Evolutionary conservation across 139 green algal genomes (phyloP).

Genomic region (Chlamydomonas incerta): DNA sequence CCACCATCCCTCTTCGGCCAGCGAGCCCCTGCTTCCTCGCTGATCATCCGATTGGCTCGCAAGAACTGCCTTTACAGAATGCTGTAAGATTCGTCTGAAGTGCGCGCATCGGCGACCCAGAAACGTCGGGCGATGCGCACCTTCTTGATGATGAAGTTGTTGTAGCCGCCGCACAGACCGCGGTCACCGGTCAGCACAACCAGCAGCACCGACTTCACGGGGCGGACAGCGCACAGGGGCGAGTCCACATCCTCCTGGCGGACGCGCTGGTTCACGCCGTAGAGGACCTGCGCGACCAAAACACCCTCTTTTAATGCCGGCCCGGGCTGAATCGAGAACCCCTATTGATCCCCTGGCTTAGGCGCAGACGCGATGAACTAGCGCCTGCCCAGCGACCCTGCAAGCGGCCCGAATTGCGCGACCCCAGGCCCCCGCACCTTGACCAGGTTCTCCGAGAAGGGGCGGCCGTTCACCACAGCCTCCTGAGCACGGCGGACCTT

Average conservation of each 20-base stretch:
- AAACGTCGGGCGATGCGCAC: slow-evolving; percentile 29
- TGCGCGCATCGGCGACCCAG: too few species aligned
- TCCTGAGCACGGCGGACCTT: slow-evolving; percentile 97
- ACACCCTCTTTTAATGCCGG: background rate
- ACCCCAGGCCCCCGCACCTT: slow-evolving; percentile 81
- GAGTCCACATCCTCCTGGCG: slow-evolving; percentile 97
- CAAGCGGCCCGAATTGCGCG: background rate
- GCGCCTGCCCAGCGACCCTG: background rate
- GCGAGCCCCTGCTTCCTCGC: too few species aligned
- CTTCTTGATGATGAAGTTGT: slow-evolving; percentile 97
- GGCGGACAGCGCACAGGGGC: slow-evolving; percentile 90
- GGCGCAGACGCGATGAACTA: background rate
- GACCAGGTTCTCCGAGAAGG: slow-evolving; percentile 99
- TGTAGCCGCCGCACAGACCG: slow-evolving; percentile 99
- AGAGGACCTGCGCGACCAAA: slow-evolving; percentile 86
- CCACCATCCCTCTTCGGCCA: too few species aligned
- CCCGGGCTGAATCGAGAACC: background rate
- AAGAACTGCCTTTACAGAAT: too few species aligned
- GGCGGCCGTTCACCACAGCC: slow-evolving; percentile 95
- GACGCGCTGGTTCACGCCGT: slow-evolving; percentile 97
- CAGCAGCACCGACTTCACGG: slow-evolving; percentile 95
- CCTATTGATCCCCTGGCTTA: too few species aligned
- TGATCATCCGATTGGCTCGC: too few species aligned
- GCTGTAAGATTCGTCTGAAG: too few species aligned
- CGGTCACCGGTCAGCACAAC: slow-evolving; percentile 95